Evolutionary conservation across 495 filamentous ascomycete genomes (phyloP).

Genomic region (Xylaria bambusicola): DNA sequence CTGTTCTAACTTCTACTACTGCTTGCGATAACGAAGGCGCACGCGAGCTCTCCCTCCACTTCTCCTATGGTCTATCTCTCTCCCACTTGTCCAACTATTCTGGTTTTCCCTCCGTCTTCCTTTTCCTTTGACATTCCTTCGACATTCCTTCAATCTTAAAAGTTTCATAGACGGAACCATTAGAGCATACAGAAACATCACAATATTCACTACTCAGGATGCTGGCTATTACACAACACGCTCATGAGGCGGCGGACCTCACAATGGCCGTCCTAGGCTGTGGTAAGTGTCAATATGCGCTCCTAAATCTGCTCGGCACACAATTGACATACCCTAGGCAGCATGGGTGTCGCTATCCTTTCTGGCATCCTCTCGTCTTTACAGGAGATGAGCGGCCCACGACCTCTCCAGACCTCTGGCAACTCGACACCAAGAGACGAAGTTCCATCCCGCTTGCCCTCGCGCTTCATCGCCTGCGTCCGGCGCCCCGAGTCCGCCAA

Average conservation of each 20-base stretch:
- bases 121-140: neutral
- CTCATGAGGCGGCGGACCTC: conserved; percentile 47
- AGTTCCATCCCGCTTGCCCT: conserved; percentile 60
- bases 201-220: conserved; percentile 23
- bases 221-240: conserved; percentile 36
- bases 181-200: neutral
- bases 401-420: conserved; percentile 40
- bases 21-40: neutral
- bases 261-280: conserved; percentile 73
- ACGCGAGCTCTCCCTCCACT: no score
- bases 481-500: conserved; percentile 62
- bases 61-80: no score
- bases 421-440: conserved; percentile 54
- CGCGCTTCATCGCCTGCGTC: conserved; percentile 76
- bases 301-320: neutral
- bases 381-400: conserved; percentile 41
- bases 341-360: conserved; percentile 82
- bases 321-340: conserved; percentile 51
- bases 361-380: conserved; percentile 75
- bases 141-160: neutral
- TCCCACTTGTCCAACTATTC: no score
- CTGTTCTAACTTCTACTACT: neutral
- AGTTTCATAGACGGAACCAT: neutral
- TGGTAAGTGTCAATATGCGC: conserved; percentile 50
- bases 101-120: neutral